These are phyloP conservation scores for Spatholobus suberectus DNA, from an alignment of 306 rosid genomes.

Conservation along the genomic window DNA sequence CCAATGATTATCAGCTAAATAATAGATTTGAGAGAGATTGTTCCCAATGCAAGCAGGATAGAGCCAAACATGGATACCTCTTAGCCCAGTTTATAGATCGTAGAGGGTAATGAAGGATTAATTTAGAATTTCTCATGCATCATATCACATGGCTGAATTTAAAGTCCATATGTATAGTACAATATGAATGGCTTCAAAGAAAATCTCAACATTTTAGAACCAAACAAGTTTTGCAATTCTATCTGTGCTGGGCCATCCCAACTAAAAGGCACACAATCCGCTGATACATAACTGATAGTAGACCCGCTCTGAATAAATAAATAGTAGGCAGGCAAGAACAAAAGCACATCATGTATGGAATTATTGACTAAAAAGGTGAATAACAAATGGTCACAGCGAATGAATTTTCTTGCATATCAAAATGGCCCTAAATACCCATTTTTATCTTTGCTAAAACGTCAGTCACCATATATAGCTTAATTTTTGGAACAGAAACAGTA, in stretches of 20 bases:
- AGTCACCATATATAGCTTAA: conserved; percentile 15
- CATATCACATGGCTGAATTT: conserved; percentile 21
- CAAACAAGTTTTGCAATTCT: conserved; percentile 12
- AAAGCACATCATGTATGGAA: not conserved
- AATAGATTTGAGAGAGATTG: conserved; percentile 15
- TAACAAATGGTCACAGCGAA: not conserved
- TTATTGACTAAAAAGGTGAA: not conserved
- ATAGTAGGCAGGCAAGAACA: not conserved
- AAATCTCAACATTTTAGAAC: conserved; percentile 24
- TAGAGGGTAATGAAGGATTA: not conserved
- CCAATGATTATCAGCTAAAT: conserved; percentile 22
- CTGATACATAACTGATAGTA: conserved; percentile 13
- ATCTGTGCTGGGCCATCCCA: not conserved
- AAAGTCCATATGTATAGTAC: not conserved
- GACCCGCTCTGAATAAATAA: conserved; percentile 6
- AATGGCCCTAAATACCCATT: not conserved
- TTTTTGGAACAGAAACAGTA: conserved; percentile 12
- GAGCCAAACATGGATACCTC: conserved; percentile 18
- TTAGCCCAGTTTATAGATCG: not conserved
- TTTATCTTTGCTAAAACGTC: not conserved
- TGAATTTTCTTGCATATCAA: conserved; percentile 5
- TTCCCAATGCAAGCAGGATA: conserved; percentile 19
- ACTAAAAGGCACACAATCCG: not conserved
- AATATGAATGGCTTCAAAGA: conserved; percentile 14
- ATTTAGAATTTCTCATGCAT: conserved; percentile 1